phyloP scores from a whole-genome alignment of 768 basidiomycete species.

The Termitomyces sp. region DNA sequence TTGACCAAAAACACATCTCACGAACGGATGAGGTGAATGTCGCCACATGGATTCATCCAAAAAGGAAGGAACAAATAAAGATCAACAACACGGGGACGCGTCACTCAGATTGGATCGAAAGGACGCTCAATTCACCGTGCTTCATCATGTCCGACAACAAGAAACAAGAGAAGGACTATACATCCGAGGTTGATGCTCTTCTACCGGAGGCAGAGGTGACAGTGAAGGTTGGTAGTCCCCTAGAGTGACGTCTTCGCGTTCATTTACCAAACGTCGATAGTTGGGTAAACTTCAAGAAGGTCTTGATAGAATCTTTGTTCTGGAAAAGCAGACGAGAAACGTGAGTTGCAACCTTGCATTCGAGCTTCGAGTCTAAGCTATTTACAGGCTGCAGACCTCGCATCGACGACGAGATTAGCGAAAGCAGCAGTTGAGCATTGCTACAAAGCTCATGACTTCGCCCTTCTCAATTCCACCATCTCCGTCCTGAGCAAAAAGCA shows the following conservation, averaged over 20 bases:
- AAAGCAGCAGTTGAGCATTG: slow-evolving; percentile 66
- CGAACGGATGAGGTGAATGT: slow-evolving; percentile 19
- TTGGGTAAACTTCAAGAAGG: slow-evolving; percentile 79
- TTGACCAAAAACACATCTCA: background rate
- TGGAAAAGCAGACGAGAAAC: slow-evolving; percentile 97
- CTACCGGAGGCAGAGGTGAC: slow-evolving; percentile 62
- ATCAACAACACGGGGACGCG: slow-evolving; percentile 59
- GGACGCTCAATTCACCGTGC: slow-evolving; percentile 26
- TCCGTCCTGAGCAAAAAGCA: slow-evolving; percentile 86
- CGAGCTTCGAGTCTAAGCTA: background rate
- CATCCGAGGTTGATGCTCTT: slow-evolving; percentile 72
- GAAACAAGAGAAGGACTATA: slow-evolving; percentile 85
- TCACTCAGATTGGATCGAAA: slow-evolving; percentile 37
- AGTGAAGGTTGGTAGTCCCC: slow-evolving; percentile 53
- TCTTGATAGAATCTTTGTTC: slow-evolving; percentile 78
- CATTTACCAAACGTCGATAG: slow-evolving; percentile 30
- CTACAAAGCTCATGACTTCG: slow-evolving; percentile 66
- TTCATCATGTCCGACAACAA: slow-evolving; percentile 72
- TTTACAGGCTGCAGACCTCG: slow-evolving; percentile 80
- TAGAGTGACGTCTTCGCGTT: background rate
- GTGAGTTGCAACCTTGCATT: slow-evolving; percentile 30
- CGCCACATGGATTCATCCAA: slow-evolving; percentile 21
- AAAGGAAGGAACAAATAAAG: slow-evolving; percentile 19
- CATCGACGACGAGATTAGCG: slow-evolving; percentile 85
- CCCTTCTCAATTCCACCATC: slow-evolving; percentile 65